Base-by-base conservation (phyloP, 2,329 filamentous ascomycete genomes). In the Cadophora sp. region DNA sequence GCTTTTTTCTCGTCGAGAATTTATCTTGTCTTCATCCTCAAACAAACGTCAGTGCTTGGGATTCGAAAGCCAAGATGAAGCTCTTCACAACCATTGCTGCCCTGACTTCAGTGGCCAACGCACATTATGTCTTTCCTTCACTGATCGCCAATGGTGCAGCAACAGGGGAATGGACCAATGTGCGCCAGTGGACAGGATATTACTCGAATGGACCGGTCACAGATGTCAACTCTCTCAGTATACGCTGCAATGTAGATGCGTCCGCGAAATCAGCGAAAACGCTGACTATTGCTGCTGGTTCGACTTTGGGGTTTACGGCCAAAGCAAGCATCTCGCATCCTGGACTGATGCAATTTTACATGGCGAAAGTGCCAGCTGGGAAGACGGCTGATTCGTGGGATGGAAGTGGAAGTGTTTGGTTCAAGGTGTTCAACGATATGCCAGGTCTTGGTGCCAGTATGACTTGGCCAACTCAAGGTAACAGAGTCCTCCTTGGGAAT, bases 211-310 rank as follows among this genome's bases (percentile, higher is more conserved):
- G 68, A 34, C 68, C 70, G 43, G 67, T 72, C 67, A 73, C 75
- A 48, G 70, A 68, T 14, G 76, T 81, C 29, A 76, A 79, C 12
- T 74, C 75, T 27, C 78, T 80, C 68, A 79, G 81, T 64, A 79
- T 81, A 66, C 80, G 80, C 68, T 81, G 81, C 48, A 75, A 77
- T 66, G 77, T 77, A 37, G 74, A 79, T 62, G 80, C 76, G 16
- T 74, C 69, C 8, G 68, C 68, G 7, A 76, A 66, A 14, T 70
- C 68, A 12, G 73, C 71, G 3, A n/a, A 56, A 7, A 76, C 67
- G 9, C 29, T 71, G 11, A 66, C 67, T 8, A 73, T 77, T 27
- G 68, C 74, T 22, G 74, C 74, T 11, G 74, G 74, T 1, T 62
- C 56, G 3, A 69, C 62, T 3, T 29, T 75, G 16, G 71, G 71